Base-by-base conservation (phyloP, 1,284 basidiomycete species). In the Boletus hoseneyae region DNA sequence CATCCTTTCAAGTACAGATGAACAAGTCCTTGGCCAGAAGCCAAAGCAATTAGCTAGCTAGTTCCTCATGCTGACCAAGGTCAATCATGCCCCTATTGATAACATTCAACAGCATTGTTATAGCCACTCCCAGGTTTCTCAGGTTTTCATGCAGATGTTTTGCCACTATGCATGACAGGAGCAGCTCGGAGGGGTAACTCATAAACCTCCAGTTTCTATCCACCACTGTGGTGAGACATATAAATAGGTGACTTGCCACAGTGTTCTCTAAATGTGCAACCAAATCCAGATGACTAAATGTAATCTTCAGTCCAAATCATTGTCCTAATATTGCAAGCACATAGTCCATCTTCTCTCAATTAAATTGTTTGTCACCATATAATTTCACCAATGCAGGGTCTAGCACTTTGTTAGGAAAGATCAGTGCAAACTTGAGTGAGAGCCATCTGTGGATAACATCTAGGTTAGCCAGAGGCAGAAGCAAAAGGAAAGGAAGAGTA, bases 1-100 rank as follows among this genome's bases (percentile, higher is more conserved):
- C 21, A 0, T 34, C 16, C 33, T 33, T 38, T 4, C n/a, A 15
- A 6, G 16, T n/a, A 1, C 48, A 42, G 13, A 57, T 6, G 0
- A 34, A 57, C n/a, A 58, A 6, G 12, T 55, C 57, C 34, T 58
- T 60, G 5, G 42, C 33, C 2, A 58, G 9, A 2, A 58, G 29
- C 52, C 57, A 58, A 0, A 58, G 42, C 0, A 59, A 13, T 30
- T 52, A 19, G 42, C 49, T 53, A 9, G 42, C 40, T 1, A 56
- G 42, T 18, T 56, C 50, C 0, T 45, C 47, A 1, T 35, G 45
- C 23, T 53, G 45, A 6, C 51, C 49, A 4, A 45, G n/a, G 25
- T 59, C 54, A 1, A 59, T 45, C 41, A 58, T 49, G 2, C 52
- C 55, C 6, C 19, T 16, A 21, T 57, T 44, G 21, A 59, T 30